Evolutionary conservation across 2,329 filamentous ascomycete species (phyloP).

Genomic region (Aureobasidium sp.): DNA sequence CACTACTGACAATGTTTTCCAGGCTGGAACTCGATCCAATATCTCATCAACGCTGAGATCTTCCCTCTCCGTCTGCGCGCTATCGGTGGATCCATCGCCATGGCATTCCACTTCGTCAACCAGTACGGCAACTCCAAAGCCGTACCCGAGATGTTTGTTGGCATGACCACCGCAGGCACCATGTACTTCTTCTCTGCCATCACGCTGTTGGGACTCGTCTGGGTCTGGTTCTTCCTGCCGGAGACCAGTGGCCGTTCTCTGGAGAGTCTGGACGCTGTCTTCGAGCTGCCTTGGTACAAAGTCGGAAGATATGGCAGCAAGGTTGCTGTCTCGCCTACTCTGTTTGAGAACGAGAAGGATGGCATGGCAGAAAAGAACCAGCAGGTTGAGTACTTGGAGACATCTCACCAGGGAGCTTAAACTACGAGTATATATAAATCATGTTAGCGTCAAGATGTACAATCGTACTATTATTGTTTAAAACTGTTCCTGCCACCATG

Average conservation of each 20-base stretch:
- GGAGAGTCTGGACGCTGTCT: constrained; percentile 48
- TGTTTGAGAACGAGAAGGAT: constrained; percentile 24
- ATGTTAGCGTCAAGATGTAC: background rate
- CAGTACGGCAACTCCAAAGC: constrained; percentile 72
- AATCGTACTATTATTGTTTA: background rate
- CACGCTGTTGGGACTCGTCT: constrained; percentile 57
- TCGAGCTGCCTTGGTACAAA: constrained; percentile 65
- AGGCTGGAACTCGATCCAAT: constrained; percentile 68
- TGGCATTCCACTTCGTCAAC: constrained; percentile 73
- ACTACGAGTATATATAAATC: background rate
- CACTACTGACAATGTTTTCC: constrained; percentile 20
- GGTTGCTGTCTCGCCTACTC: constrained; percentile 22
- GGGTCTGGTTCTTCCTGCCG: constrained; percentile 54
- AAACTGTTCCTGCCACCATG: no score
- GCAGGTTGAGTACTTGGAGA: constrained; percentile 8
- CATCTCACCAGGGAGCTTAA: background rate
- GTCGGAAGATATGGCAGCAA: constrained; percentile 49
- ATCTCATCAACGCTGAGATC: constrained; percentile 69
- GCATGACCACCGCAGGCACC: constrained; percentile 54
- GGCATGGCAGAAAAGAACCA: constrained; percentile 21
- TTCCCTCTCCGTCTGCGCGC: constrained; percentile 69
- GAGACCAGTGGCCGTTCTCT: constrained; percentile 47
- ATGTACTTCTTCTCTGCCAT: constrained; percentile 70
- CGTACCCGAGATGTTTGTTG: constrained; percentile 66
- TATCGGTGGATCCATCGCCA: constrained; percentile 62